These are phyloP conservation scores for Lactifluus piperatus DNA, from an alignment of 768 basidiomycete genomes.

Conservation along the genomic window DNA sequence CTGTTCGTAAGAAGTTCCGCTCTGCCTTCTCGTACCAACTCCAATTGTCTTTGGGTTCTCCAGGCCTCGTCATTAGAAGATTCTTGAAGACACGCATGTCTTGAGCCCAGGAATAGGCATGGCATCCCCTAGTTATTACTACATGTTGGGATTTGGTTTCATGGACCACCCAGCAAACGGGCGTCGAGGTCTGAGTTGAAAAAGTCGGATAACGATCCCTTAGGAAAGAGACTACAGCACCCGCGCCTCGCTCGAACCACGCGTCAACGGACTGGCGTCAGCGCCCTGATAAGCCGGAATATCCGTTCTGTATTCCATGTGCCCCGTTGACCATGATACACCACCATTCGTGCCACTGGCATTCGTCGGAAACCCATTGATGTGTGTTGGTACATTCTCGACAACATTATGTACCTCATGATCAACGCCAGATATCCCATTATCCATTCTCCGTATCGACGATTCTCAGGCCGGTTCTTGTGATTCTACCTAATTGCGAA, in stretches of 20 bases:
- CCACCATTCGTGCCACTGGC: not conserved
- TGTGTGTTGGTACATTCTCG: not conserved
- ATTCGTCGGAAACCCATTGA: not conserved
- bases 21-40: not conserved
- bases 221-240: not conserved
- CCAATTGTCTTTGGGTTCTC: not conserved
- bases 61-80: not conserved
- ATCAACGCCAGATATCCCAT: not conserved
- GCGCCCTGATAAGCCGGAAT: not conserved
- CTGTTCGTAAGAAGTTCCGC: not conserved
- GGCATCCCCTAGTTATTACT: not conserved
- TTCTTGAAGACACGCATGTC: not conserved
- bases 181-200: not conserved
- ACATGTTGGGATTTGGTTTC: not conserved
- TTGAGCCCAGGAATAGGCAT: not conserved
- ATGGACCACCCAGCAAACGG: not conserved
- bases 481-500: not conserved
- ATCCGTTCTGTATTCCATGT: not conserved
- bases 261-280: not conserved
- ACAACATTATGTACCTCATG: not conserved
- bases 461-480: not conserved
- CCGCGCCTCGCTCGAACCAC: not conserved
- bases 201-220: not conserved
- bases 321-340: not conserved
- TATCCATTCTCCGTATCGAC: not conserved